phyloP scores from a whole-genome alignment of 1,139 yeast species.

The Protomyces macrosporus region DNA sequence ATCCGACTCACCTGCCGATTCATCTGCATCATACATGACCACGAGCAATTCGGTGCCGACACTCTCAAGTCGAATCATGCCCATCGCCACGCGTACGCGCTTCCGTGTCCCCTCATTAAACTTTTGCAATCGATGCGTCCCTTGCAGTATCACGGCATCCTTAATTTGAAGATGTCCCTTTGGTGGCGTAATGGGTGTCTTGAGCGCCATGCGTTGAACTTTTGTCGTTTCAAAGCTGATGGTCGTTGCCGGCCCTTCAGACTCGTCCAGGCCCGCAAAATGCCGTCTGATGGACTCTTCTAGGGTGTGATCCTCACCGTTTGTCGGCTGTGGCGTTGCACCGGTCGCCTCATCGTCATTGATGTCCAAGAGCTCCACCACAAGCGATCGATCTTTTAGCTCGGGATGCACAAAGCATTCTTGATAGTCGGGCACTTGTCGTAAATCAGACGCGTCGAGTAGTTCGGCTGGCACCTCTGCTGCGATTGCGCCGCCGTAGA shows the following conservation, averaged over 20 bases:
- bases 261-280: neutral
- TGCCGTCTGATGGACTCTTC: neutral
- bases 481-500: constrained; percentile 33
- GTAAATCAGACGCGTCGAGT: constrained; percentile 32
- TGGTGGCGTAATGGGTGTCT: neutral
- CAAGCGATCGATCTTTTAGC: constrained; percentile 29
- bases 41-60: neutral
- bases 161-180: neutral
- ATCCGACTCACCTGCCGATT: neutral
- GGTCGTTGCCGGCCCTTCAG: neutral
- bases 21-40: neutral
- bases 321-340: no score
- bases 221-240: neutral
- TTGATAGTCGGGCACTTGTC: constrained; percentile 35
- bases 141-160: neutral
- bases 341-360: neutral
- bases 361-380: constrained; percentile 32
- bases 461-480: constrained; percentile 31
- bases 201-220: neutral
- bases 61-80: neutral
- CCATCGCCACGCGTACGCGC: neutral
- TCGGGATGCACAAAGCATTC: constrained; percentile 32
- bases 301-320: neutral
- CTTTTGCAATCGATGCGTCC: neutral
- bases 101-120: neutral